Percentiles rank a stretch among this genome's conserved stretches.
Conservation (phyloP, 768 basidiomycete species). For the Mycena filopes region DNA sequence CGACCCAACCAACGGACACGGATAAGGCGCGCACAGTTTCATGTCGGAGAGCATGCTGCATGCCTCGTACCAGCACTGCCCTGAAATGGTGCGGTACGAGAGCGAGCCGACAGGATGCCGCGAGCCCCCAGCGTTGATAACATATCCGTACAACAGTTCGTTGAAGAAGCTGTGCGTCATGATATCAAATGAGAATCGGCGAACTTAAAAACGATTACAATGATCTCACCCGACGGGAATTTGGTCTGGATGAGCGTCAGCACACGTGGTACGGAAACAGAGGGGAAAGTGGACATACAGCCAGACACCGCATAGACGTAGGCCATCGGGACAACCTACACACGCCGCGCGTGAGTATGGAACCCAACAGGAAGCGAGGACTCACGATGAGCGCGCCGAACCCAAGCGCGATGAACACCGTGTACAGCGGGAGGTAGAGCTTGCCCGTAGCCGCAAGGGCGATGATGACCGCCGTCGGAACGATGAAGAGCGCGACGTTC, state of each 20-base stretch:
- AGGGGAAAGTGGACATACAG: neutral
- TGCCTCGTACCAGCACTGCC: slow-evolving; percentile 42
- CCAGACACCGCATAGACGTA: slow-evolving; percentile 39
- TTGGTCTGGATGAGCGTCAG: slow-evolving; percentile 13
- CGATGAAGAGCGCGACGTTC: slow-evolving; percentile 35
- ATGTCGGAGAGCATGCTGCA: slow-evolving; percentile 40
- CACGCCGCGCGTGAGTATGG: neutral
- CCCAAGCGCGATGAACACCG: slow-evolving; percentile 36
- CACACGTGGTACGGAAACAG: no score
- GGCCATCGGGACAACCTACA: slow-evolving; percentile 26
- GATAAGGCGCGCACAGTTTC: slow-evolving; percentile 35
- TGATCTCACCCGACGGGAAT: slow-evolving; percentile 28
- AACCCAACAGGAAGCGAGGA: slow-evolving; percentile 2
- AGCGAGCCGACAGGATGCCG: slow-evolving; percentile 38
- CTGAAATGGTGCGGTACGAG: slow-evolving; percentile 39
- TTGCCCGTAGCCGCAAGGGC: slow-evolving; percentile 35
- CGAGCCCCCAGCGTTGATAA: slow-evolving; percentile 38
- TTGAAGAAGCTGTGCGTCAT: slow-evolving; percentile 36
- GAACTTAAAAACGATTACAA: neutral
- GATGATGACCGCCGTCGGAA: slow-evolving; percentile 30
- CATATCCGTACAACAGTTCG: slow-evolving; percentile 39
- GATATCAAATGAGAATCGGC: neutral
- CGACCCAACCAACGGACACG: neutral
- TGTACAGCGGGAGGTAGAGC: slow-evolving; percentile 39
- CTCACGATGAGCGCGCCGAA: slow-evolving; percentile 38